Evolutionary conservation across 1,139 yeast species (phyloP).

Genomic region (Debaryomyces subglobosus): DNA sequence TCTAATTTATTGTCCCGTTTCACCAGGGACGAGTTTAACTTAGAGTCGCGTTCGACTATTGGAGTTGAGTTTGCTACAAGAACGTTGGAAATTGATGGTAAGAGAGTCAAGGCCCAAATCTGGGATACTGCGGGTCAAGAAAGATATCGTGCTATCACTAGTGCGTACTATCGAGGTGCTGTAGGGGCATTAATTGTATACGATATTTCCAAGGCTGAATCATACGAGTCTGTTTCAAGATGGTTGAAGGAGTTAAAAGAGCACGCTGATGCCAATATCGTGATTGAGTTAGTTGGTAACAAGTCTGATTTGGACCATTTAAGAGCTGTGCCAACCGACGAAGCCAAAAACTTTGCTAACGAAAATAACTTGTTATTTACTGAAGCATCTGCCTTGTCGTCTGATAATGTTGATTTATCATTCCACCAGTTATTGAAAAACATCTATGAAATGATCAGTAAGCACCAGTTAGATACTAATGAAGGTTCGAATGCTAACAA

Average conservation of each 20-base stretch:
- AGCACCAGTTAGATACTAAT: conserved; percentile 80
- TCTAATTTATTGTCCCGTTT: conserved; percentile 91
- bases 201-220: conserved; percentile 90
- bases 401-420: conserved; percentile 93
- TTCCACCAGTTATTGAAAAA: conserved; percentile 91
- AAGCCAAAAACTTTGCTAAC: conserved; percentile 92
- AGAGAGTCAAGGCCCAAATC: conserved; percentile 94
- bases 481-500: conserved; percentile 36
- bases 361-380: conserved; percentile 92
- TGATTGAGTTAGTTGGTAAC: conserved; percentile 85
- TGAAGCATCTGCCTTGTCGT: conserved; percentile 95
- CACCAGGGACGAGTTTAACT: conserved; percentile 92
- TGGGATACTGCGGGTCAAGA: conserved; percentile 99
- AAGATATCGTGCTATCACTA: conserved; percentile 95
- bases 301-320: conserved; percentile 94
- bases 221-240: conserved; percentile 90
- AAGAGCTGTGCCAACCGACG: conserved; percentile 97
- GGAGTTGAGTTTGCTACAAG: conserved; percentile 99
- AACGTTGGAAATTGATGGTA: conserved; percentile 92
- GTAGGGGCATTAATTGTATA: conserved; percentile 96
- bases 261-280: conserved; percentile 96
- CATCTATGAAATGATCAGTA: conserved; percentile 89
- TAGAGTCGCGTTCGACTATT: conserved; percentile 92
- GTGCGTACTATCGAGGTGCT: conserved; percentile 97
- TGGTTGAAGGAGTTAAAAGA: conserved; percentile 96